A percentile compares a stretch with the other conserved stretches of the same genome.
These are phyloP conservation scores for Yamadazyma philogaea DNA, from an alignment of 805 yeast species.

Conservation along the genomic window DNA sequence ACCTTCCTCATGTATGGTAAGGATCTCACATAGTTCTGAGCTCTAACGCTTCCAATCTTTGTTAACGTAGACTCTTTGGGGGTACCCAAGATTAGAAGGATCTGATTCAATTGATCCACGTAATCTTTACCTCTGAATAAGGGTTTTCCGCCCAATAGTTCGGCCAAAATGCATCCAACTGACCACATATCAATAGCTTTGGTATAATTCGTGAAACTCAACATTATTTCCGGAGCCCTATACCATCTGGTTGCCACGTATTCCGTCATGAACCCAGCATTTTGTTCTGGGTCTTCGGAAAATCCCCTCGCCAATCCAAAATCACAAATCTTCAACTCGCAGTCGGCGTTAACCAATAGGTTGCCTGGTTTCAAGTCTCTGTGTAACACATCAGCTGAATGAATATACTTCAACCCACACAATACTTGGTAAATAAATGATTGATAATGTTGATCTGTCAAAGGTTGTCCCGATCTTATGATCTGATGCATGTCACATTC, in stretches of 20 bases:
- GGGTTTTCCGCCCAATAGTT: constrained; percentile 85
- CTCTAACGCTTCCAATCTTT: constrained; percentile 72
- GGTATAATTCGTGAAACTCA: constrained; percentile 89
- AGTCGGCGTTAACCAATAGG: constrained; percentile 88
- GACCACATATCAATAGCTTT: constrained; percentile 98
- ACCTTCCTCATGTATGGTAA: constrained; percentile 79
- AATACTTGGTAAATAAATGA: constrained; percentile 87
- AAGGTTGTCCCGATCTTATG: constrained; percentile 86
- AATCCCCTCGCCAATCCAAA: constrained; percentile 95
- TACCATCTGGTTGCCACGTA: constrained; percentile 99
- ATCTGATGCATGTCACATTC: constrained; percentile 99
- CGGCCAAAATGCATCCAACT: constrained; percentile 95
- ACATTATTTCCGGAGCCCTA: constrained; percentile 96
- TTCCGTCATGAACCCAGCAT: constrained; percentile 93
- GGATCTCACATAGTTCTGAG: constrained; percentile 86
- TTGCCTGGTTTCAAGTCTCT: constrained; percentile 95
- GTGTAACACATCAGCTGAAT: constrained; percentile 88
- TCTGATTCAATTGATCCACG: constrained; percentile 90
- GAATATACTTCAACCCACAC: constrained; percentile 87
- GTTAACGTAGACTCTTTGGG: constrained; percentile 57
- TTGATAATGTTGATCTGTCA: constrained; percentile 94
- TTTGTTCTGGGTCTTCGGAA: constrained; percentile 74
- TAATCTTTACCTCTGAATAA: constrained; percentile 94
- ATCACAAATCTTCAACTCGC: constrained; percentile 94
- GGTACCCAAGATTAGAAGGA: constrained; percentile 84